These are phyloP conservation scores for Artemisia annua DNA, from an alignment of 129 eudicot species.

Conservation along the genomic window DNA sequence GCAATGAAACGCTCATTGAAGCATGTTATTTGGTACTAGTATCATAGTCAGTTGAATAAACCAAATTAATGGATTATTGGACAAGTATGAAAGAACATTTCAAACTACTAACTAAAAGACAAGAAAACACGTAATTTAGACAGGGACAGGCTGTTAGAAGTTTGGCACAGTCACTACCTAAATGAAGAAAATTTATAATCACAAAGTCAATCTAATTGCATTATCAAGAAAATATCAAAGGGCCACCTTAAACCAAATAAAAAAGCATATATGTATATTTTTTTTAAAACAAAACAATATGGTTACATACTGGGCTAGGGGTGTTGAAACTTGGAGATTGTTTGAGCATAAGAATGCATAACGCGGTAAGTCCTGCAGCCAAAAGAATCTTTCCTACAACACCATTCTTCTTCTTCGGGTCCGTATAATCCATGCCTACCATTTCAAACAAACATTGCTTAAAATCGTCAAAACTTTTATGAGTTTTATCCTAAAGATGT, in stretches of 20 bases:
- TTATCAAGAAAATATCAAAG: not conserved
- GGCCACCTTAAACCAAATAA: not conserved
- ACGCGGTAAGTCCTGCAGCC: conserved; percentile 57
- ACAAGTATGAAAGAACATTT: too few relatives aligned
- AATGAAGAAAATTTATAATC: too few relatives aligned
- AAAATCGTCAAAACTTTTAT: not conserved
- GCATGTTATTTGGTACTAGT: too few relatives aligned
- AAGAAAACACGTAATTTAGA: too few relatives aligned
- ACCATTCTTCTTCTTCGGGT: conserved; percentile 49
- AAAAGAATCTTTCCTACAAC: conserved; percentile 52
- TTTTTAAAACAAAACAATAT: not conserved
- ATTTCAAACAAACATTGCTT: not conserved
- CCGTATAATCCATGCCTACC: conserved; percentile 67
- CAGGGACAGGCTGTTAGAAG: too few relatives aligned
- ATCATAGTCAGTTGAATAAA: not conserved
- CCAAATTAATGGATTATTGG: not conserved
- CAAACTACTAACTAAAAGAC: too few relatives aligned
- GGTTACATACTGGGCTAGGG: conserved; percentile 54
- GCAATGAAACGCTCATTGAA: not conserved
- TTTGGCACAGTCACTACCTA: too few relatives aligned
- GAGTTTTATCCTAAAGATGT: not conserved
- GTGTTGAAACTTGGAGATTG: conserved; percentile 47
- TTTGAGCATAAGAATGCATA: conserved; percentile 62
- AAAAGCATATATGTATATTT: not conserved
- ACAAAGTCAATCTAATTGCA: too few relatives aligned